Conservation (phyloP, 306 rosid genomes). For the Arachis hypogaea region DNA sequence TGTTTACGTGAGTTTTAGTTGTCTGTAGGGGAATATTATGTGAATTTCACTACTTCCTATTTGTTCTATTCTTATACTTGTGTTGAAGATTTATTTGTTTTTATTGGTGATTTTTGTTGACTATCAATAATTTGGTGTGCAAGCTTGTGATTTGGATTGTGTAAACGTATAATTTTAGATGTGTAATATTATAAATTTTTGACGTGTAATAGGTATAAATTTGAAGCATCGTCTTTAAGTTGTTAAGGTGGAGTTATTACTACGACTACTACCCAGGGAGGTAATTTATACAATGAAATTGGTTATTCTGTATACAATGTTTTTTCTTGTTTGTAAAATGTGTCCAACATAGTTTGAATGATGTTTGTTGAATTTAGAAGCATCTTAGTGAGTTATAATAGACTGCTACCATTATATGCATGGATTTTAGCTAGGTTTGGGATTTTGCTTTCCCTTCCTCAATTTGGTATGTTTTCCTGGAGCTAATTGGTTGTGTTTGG, state of each 20-base stretch:
- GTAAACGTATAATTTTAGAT: too few relatives aligned
- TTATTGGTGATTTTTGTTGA: too few relatives aligned
- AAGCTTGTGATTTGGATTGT: too few relatives aligned
- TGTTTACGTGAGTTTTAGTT: too few relatives aligned
- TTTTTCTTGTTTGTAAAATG: slow-evolving; percentile 78
- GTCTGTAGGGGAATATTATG: too few relatives aligned
- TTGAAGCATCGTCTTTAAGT: slow-evolving; percentile 72
- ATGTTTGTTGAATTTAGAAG: slow-evolving; percentile 53
- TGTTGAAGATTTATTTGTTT: too few relatives aligned
- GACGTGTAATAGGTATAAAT: too few relatives aligned
- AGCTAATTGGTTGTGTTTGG: slow-evolving; percentile 54
- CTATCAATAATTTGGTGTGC: too few relatives aligned
- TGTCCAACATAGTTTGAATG: slow-evolving; percentile 52
- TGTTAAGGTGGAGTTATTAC: slow-evolving; percentile 49
- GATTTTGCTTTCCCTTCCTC: slow-evolving; percentile 39
- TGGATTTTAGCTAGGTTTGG: slow-evolving; percentile 67
- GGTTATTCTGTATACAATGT: slow-evolving; percentile 50
- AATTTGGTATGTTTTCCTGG: slow-evolving; percentile 39
- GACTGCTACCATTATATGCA: slow-evolving; percentile 65
- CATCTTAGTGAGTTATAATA: slow-evolving; percentile 47
- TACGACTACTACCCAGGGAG: slow-evolving; percentile 43
- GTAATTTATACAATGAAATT: slow-evolving; percentile 56
- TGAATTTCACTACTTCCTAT: too few relatives aligned
- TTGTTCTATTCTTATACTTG: too few relatives aligned
- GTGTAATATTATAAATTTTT: too few relatives aligned